These are phyloP conservation scores for Barnettozyma sucrosica DNA, from an alignment of 805 yeast species.

Conservation along the genomic window DNA sequence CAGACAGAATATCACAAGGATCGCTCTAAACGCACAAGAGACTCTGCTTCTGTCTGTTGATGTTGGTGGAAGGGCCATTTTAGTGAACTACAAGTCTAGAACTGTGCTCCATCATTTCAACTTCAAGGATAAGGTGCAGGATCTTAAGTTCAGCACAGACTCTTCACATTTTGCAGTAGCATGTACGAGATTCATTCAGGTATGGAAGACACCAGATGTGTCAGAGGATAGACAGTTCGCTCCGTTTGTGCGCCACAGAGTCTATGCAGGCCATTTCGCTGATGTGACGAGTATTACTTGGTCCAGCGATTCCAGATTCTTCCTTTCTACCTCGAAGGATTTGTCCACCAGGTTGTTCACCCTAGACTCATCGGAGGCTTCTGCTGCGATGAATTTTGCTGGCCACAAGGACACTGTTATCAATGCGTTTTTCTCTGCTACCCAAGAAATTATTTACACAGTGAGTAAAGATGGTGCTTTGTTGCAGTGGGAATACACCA, in stretches of 20 bases:
- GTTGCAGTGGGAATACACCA: slow-evolving; percentile 83
- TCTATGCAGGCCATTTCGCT: slow-evolving; percentile 88
- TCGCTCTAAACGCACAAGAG: slow-evolving; percentile 80
- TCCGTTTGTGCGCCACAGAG: slow-evolving; percentile 86
- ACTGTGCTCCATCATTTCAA: slow-evolving; percentile 91
- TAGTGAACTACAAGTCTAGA: slow-evolving; percentile 78
- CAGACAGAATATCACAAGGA: slow-evolving; percentile 69
- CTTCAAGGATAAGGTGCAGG: slow-evolving; percentile 72
- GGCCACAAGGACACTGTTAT: slow-evolving; percentile 91
- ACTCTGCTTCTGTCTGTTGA: slow-evolving; percentile 80
- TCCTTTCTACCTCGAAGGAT: slow-evolving; percentile 83
- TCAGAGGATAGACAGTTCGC: slow-evolving; percentile 89
- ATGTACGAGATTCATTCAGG: slow-evolving; percentile 73
- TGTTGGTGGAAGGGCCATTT: slow-evolving; percentile 86
- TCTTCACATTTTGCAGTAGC: slow-evolving; percentile 86
- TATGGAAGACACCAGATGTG: slow-evolving; percentile 86
- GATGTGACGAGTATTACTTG: slow-evolving; percentile 76
- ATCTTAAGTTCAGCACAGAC: slow-evolving; percentile 80
- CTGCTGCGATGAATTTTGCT: slow-evolving; percentile 77
- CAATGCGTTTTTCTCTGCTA: slow-evolving; percentile 79
- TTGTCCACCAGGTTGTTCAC: slow-evolving; percentile 85
- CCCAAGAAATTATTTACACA: slow-evolving; percentile 87
- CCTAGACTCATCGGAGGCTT: slow-evolving; percentile 58
- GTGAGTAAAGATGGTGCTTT: slow-evolving; percentile 93
- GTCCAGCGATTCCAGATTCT: slow-evolving; percentile 87